Percentiles rank a stretch among this genome's conserved stretches.
phyloP scores from a whole-genome alignment of 2,329 filamentous ascomycete species.

The Colletotrichum spaethianum region DNA sequence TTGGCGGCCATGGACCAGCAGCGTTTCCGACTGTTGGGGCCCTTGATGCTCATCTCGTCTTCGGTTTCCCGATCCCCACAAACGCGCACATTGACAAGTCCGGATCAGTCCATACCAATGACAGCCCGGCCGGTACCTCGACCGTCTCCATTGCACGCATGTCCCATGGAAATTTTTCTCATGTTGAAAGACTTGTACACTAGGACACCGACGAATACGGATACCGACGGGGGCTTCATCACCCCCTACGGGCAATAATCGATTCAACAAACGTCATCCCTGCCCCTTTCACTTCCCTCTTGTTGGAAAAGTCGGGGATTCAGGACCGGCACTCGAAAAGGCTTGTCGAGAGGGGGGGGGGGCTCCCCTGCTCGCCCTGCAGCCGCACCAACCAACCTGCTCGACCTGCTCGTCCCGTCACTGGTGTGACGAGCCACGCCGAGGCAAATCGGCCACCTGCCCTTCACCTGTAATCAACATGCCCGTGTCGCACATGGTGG shows the following conservation, averaged over 20 bases:
- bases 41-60: conserved; percentile 32
- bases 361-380: conserved; percentile 24
- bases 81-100: conserved; percentile 12
- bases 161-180: background rate
- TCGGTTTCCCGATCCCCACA: conserved; percentile 27
- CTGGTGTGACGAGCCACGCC: conserved; percentile 33
- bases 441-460: conserved; percentile 18
- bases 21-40: background rate
- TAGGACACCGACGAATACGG: background rate
- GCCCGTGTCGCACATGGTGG: conserved; percentile 27
- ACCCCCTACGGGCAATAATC: background rate
- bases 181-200: conserved; percentile 6
- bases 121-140: background rate
- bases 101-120: conserved; percentile 8
- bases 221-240: background rate
- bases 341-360: conserved; percentile 23
- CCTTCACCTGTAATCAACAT: conserved; percentile 14
- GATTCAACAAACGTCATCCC: conserved; percentile 1
- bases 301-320: conserved; percentile 30
- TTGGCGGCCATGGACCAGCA: conserved; percentile 36
- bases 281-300: conserved; percentile 23
- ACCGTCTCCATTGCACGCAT: background rate
- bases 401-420: conserved; percentile 27
- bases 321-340: conserved; percentile 36
- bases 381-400: conserved; percentile 38